Base-by-base conservation (phyloP, 371 early-diverging fungal genomes). In the Mucor saturninus region DNA sequence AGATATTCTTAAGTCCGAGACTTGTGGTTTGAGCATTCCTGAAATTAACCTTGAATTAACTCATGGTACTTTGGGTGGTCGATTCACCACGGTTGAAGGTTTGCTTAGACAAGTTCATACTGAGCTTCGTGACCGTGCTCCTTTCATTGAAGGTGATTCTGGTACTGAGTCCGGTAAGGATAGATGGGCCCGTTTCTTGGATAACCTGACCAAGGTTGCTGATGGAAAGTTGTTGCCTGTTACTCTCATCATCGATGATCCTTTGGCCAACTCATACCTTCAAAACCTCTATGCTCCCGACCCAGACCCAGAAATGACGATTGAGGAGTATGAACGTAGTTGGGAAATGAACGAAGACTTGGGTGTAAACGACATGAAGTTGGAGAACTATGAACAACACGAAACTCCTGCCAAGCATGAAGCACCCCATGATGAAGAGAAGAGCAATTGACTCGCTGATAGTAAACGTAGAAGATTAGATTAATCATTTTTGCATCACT, bases 1-100 rank as follows among this genome's bases (percentile, higher is more conserved):
- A 51, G 98, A 97, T 76, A 93, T 97, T 52, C 84, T 97, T 43
- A 97, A 97, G 82, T 93, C 93, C 8, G 98, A 97, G 75, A 95
- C 95, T 2, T 95, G 98, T 73, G 93, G 94, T 51, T 75, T 97
- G 62, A 77, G 71, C 2, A 92, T 97, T 59, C 97, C 98, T 21
- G 98, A 96, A 70, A 87, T 96, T 57, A 88, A 95, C 37, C 76
- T 97, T 43, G 89, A 91, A 67, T 64, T 94, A 72, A 81, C 88
- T 4, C 80, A 89, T n/a, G 97, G 97, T 51, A 96, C 98, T 1
- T 80, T 97, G 65, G 98, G 97, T 54, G 98, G 98, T n/a, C 87
- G 94, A 14, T 97, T 97, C 74, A 97, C 98, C 1, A 97, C 98
- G 0, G 89, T 97, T 21, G 98, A 97, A 79, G 98, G 98, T 9